Base-by-base conservation (phyloP, 2,329 filamentous ascomycete species). In the Pyrenophora tritici-repentis region DNA sequence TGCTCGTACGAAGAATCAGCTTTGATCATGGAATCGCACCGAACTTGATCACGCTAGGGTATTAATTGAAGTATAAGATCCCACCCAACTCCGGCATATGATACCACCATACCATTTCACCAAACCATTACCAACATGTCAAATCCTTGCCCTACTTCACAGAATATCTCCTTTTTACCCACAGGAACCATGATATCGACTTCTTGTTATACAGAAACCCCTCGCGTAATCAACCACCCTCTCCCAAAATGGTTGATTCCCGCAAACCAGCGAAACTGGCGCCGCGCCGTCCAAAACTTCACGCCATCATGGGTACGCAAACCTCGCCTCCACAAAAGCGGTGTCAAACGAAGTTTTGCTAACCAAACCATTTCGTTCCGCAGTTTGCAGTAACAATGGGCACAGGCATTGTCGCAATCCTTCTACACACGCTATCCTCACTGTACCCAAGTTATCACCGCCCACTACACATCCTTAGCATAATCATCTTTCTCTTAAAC, bases 401-500 rank as follows among this genome's bases (percentile, higher is more conserved):
- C 14, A 68, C 63, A n/a, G 65, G 62, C 6, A 66, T 65, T 18
- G 55, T 66, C 8, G 81, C 83, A 1, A 81, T 87, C 35, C 75
- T 89, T 16, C 76, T 89, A 6, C 77, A 84, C 58, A 78, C 81
- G 12, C 75, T 88, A 9, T 85, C 86, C 0, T 47, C 50, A 2
- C 40, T 63, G 3, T 88, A 84, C 65, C 79, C 84, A 43, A 77
- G 75, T 1, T 46, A 58, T 9, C 83, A 81, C 2, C 18, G 31
- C 8, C 39, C 50, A 73, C 74, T 88, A 1, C 74, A 79, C 55
- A 81, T 79, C 59, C 74, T 87, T 29, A 83, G 83, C 3, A 79
- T 83, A 36, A 65, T 78, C 37, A 81, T 89, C 64, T 88, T 88
- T 67, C 66, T 73, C 2, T 71, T 86, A 9, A 88, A 88, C 61